A percentile compares a stretch with the other conserved stretches of the same genome.
Conservation (phyloP, 306 rosid genomes). For the Vigna nakashimae region DNA sequence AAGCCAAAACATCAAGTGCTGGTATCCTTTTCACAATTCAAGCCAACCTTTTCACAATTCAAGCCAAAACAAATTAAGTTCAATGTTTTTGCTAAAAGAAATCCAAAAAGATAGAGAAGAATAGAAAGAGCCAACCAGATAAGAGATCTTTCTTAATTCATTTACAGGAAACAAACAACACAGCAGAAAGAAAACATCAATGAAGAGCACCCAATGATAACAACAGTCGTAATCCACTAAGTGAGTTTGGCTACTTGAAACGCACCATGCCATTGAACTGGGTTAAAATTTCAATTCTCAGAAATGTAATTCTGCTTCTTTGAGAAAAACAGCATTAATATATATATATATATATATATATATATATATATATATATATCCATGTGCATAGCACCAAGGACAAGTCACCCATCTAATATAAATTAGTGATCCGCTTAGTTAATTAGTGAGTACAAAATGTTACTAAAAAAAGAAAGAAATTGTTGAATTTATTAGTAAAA, state of each 20-base stretch:
- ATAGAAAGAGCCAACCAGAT: background rate
- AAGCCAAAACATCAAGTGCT: conserved; percentile 21
- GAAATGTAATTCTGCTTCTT: background rate
- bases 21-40: background rate
- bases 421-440: no score
- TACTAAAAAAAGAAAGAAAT: no score
- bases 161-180: background rate
- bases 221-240: background rate
- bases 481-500: no score
- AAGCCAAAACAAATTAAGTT: conserved; percentile 13
- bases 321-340: no score
- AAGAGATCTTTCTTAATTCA: conserved; percentile 1
- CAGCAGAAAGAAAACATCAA: background rate
- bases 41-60: conserved; percentile 18
- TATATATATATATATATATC: no score
- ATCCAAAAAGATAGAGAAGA: background rate
- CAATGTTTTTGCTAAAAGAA: background rate
- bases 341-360: no score
- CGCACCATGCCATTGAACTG: background rate
- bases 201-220: background rate
- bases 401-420: no score
- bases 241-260: background rate
- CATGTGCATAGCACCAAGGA: no score
- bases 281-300: background rate
- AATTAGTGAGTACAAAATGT: no score